Evolutionary conservation across 2,329 filamentous ascomycete genomes (phyloP).

Genomic region (Ophidiomyces ophidiicola): DNA sequence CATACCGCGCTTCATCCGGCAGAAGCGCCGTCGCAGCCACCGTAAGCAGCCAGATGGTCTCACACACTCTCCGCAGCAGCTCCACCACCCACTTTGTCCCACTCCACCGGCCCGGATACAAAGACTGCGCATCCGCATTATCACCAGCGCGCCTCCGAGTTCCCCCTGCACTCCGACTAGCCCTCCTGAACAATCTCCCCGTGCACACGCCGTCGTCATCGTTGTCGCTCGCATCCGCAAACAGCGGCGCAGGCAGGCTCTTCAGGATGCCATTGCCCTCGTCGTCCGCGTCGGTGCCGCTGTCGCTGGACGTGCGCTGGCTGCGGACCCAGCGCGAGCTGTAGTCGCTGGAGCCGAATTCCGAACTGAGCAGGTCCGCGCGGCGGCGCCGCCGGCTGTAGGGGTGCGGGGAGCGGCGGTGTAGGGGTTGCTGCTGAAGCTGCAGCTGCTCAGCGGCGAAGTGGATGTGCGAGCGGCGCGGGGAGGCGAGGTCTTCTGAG

Average conservation of each 20-base stretch:
- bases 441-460: too few species aligned
- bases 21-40: conserved; percentile 38
- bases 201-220: not conserved
- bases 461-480: conserved; percentile 8
- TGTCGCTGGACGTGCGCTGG: conserved; percentile 61
- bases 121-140: conserved; percentile 19
- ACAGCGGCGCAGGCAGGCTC: conserved; percentile 65
- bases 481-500: conserved; percentile 17
- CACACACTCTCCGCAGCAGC: conserved; percentile 39
- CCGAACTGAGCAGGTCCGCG: conserved; percentile 19
- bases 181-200: conserved; percentile 7
- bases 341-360: conserved; percentile 28
- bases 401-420: conserved; percentile 19
- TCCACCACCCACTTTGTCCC: conserved; percentile 29
- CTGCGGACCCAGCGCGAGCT: conserved; percentile 33
- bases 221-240: not conserved
- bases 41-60: conserved; percentile 42
- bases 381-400: conserved; percentile 18
- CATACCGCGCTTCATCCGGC: conserved; percentile 22
- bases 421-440: conserved; percentile 5
- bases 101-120: conserved; percentile 19
- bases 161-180: conserved; percentile 20
- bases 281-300: conserved; percentile 89
- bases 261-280: conserved; percentile 66
- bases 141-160: conserved; percentile 26